Evolutionary conservation across 2,329 filamentous ascomycete genomes (phyloP).

Genomic region (Xylariaceae sp.): DNA sequence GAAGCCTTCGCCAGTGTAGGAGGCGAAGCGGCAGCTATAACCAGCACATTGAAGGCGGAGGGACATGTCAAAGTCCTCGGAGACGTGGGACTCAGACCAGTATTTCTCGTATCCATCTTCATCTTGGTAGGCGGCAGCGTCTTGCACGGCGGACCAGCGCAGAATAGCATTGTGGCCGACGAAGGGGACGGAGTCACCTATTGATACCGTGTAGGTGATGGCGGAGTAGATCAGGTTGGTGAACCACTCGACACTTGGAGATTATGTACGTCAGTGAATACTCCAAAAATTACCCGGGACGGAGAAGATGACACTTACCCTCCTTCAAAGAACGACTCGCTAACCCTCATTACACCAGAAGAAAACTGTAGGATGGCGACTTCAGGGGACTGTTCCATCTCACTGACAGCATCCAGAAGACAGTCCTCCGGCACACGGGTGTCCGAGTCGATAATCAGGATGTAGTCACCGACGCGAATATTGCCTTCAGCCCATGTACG

Average conservation of each 20-base stretch:
- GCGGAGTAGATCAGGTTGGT: constrained; percentile 71
- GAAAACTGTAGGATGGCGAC: constrained; percentile 76
- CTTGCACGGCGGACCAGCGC: constrained; percentile 69
- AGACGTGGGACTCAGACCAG: constrained; percentile 76
- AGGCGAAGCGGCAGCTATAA: constrained; percentile 67
- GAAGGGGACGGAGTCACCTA: constrained; percentile 72
- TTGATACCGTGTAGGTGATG: constrained; percentile 71
- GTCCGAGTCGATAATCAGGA: constrained; percentile 72
- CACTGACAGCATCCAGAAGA: constrained; percentile 70
- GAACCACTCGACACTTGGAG: constrained; percentile 59
- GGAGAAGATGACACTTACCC: constrained; percentile 26
- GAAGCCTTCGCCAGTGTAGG: constrained; percentile 71
- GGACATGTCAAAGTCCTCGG: constrained; percentile 78
- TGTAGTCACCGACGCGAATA: constrained; percentile 80
- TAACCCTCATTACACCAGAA: constrained; percentile 74
- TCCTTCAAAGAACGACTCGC: constrained; percentile 65
- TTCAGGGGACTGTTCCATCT: constrained; percentile 75
- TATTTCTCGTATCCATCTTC: constrained; percentile 71
- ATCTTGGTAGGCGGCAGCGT: constrained; percentile 61
- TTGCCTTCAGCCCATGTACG: constrained; percentile 79
- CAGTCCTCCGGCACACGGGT: constrained; percentile 74
- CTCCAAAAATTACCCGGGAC: background rate
- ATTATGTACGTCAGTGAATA: constrained; percentile 25
- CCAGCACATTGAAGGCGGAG: constrained; percentile 67
- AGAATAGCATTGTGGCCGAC: constrained; percentile 77